Evolutionary conservation across 257 asterid species (phyloP), one percentile per base, ranked within the genome.

Genomic region (Plectranthus barbatus): DNA sequence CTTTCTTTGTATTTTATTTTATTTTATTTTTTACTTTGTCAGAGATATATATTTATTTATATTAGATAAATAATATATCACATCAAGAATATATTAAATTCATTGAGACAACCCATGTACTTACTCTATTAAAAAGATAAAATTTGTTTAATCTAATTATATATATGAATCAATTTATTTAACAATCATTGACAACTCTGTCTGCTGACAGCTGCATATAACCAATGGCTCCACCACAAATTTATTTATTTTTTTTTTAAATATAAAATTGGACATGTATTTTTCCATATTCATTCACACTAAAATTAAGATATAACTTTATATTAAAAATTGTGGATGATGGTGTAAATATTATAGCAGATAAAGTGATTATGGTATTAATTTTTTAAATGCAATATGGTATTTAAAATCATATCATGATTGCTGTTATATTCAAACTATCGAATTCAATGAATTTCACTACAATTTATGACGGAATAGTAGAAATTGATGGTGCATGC

Each of bases 31-130:
- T 47, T 19, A 1, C 3, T 9, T 17, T 5, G 15, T 34, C 34
- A 7, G 6, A 18, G n/a, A n/a, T n/a, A n/a, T 45, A 21, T 14
- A n/a, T n/a, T 31, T 7, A 15, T 10, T 11, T 54, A 13, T 36
- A 59, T 37, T 23, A 56, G 61, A 48, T 49, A 47, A n/a, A n/a
- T 11, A 10, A 41, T 17, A 17, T 18, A 37, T 49, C 45, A 39
- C 36, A 51, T 37, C 53, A 51, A 64, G 26, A 51, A 12, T 37
- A 39, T 39, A 24, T 19, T 2, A 10, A 9, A 42, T 33, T 33
- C 34, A 49, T 17, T 20, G 2, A 51, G 62, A 59, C 61, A 67
- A 68, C 42, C 58, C 58, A 69, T 53, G 58, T 51, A 69, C 58
- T 33, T 26, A 20, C 34, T 49, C 31, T 2, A 24, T 6, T 17